phyloP scores from a whole-genome alignment of 1,139 yeast species.

The Arxiozyma slooffiae region DNA sequence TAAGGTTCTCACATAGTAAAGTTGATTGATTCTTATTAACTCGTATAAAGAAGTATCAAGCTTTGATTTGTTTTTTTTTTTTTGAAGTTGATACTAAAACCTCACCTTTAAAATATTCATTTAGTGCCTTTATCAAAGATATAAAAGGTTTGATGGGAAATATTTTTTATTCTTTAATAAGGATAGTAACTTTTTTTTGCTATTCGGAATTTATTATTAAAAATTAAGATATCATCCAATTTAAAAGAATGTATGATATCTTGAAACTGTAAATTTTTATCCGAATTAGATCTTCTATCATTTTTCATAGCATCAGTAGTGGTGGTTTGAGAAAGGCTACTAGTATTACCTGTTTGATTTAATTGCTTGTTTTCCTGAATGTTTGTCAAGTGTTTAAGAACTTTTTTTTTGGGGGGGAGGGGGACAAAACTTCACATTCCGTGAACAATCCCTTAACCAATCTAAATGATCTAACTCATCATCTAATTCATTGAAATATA shows the following conservation, averaged over 20 bases:
- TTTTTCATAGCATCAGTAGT: neutral
- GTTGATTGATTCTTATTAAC: slow-evolving; percentile 18
- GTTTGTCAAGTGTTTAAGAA: neutral
- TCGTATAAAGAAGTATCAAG: slow-evolving; percentile 18
- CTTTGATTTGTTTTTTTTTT: slow-evolving; percentile 6
- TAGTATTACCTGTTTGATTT: neutral
- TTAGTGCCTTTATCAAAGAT: slow-evolving; percentile 24
- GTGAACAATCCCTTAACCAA: slow-evolving; percentile 11
- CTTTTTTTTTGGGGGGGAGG: no score
- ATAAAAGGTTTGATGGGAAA: slow-evolving; percentile 21
- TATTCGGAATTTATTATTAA: slow-evolving; percentile 15
- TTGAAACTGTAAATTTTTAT: neutral
- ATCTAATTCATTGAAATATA: slow-evolving; percentile 7
- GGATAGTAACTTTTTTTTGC: slow-evolving; percentile 12
- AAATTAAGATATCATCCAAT: slow-evolving; percentile 11
- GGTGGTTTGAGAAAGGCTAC: neutral
- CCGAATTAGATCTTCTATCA: neutral
- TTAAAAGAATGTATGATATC: slow-evolving; percentile 6
- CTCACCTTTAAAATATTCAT: slow-evolving; percentile 16
- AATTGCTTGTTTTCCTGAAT: neutral
- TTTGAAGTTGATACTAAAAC: slow-evolving; percentile 12
- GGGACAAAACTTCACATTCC: slow-evolving; percentile 4
- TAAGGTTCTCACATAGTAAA: slow-evolving; percentile 10
- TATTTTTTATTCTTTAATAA: slow-evolving; percentile 14
- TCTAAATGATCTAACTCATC: slow-evolving; percentile 8